Base-by-base conservation (phyloP, 805 yeast genomes). In the Metschnikowia corniflorae region DNA sequence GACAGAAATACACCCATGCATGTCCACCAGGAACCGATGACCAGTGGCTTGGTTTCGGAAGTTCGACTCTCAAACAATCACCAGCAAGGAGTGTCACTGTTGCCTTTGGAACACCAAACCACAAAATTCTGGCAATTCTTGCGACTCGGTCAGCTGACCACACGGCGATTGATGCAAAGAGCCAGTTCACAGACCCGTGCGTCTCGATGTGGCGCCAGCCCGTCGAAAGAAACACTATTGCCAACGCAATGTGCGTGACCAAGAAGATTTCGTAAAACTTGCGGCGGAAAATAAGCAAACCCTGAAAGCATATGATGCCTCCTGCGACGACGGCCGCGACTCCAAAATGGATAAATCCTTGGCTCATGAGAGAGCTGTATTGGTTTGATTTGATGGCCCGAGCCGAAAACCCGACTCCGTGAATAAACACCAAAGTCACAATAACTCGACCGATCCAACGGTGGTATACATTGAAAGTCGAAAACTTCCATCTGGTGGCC, bases 1-100 rank as follows among this genome's bases (percentile, higher is more conserved):
- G 50, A 17, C 60, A 39, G 39, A 67, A 65, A 37, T 63, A 63
- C 31, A 66, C 48, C 46, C 65, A 66, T 3, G 63, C 70, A 47
- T 66, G 67, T 1, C 70, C 66, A 12, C 71, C 71, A 4, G 71
- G 70, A 21, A 55, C 44, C 0, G 65, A 44, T 8, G 53, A 50
- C 72, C 71, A 66, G 45, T 54, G 47, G 7, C 38, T 40, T 15
- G 72, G 71, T 22, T 55, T 63, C 4, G 68, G 66, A 4, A 63
- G 57, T 1, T 45, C 42, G 2, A 66, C 63, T 40, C 61, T 58
- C 29, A 66, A 52, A n/a, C 68, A 63, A 29, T 65, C 70, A 29
- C 60, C 62, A 1, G 61, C 56, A 19, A 61, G 43, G 26, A 66
- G 43, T 2, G 47, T 37, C 7, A 66, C 55, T 6, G 45, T 42